These are phyloP conservation scores for Eudorina sp. DNA, from an alignment of 139 green algal genomes.

Conservation along the genomic window DNA sequence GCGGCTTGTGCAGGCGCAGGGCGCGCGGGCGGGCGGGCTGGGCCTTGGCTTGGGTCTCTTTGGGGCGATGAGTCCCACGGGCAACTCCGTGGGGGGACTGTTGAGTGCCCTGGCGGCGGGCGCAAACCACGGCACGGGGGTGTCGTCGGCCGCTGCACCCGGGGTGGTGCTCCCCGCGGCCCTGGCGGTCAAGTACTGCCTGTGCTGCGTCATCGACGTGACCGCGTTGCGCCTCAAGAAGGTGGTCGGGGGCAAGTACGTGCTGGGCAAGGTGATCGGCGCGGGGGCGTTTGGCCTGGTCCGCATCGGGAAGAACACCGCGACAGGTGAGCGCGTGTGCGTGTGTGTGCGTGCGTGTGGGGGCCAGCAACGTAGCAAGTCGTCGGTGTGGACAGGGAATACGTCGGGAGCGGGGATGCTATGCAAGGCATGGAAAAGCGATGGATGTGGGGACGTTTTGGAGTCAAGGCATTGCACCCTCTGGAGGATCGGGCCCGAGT, in stretches of 20 bases:
- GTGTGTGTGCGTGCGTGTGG: too few species aligned
- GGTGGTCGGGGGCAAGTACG: slow-evolving; percentile 69
- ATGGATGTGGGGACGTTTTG: too few species aligned
- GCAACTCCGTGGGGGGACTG: not conserved
- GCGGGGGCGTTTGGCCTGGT: slow-evolving; percentile 76
- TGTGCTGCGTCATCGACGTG: slow-evolving; percentile 72
- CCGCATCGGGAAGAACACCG: slow-evolving; percentile 62
- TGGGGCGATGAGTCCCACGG: not conserved
- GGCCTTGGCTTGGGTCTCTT: slow-evolving; percentile 1
- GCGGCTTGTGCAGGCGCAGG: not conserved
- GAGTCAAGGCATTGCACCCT: too few species aligned
- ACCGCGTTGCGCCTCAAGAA: slow-evolving; percentile 55
- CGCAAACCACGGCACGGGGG: not conserved
- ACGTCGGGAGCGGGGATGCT: too few species aligned
- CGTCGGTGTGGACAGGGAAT: too few species aligned
- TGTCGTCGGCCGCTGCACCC: not conserved
- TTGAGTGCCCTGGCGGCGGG: not conserved
- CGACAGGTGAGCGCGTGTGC: slow-evolving; percentile 65
- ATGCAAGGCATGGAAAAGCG: too few species aligned
- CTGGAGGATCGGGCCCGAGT: too few species aligned
- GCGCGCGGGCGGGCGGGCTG: not conserved
- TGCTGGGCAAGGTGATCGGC: slow-evolving; percentile 72
- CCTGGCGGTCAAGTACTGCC: slow-evolving; percentile 18
- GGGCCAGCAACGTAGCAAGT: too few species aligned
- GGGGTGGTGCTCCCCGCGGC: not conserved